These are phyloP conservation scores for Lyophyllum semitale DNA, from an alignment of 768 basidiomycete genomes.

Conservation along the genomic window DNA sequence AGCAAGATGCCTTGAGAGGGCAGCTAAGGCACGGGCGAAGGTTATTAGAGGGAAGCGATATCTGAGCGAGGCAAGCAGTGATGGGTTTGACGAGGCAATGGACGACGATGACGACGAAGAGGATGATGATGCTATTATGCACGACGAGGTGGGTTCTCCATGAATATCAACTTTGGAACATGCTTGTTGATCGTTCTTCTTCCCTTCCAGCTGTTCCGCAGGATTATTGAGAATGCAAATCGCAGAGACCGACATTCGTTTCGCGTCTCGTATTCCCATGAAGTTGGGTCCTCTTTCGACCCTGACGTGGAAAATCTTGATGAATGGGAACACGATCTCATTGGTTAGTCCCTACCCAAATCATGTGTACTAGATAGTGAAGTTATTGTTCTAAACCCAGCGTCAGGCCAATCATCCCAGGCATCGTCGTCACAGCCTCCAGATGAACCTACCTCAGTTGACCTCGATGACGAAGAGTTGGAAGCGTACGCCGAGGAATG, in stretches of 20 bases:
- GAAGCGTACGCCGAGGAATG: conserved; percentile 60
- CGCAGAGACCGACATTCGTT: conserved; percentile 54
- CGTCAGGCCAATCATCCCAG: background rate
- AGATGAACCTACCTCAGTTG: conserved; percentile 38
- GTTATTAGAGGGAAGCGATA: conserved; percentile 43
- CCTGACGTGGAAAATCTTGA: conserved; percentile 67
- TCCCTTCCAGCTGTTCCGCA: conserved; percentile 60
- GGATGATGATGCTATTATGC: conserved; percentile 59
- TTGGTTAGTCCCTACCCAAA: conserved; percentile 30
- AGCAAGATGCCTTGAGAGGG: conserved; percentile 63
- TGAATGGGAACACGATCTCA: conserved; percentile 61
- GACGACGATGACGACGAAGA: conserved; percentile 52
- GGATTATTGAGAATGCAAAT: conserved; percentile 60
- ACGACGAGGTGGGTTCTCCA: conserved; percentile 53
- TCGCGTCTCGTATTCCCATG: conserved; percentile 61
- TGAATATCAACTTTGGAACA: no score
- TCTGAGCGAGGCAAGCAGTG: conserved; percentile 46
- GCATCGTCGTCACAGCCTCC: conserved; percentile 1
- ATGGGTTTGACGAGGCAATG: conserved; percentile 42
- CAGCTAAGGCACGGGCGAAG: conserved; percentile 53
- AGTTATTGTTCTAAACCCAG: no score
- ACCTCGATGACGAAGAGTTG: conserved; percentile 58
- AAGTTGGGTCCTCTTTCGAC: conserved; percentile 78
- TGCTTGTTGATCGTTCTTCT: background rate
- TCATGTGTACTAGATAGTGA: background rate